Conservation (phyloP, 2,329 filamentous ascomycete species). For the Fusarium sp. region DNA sequence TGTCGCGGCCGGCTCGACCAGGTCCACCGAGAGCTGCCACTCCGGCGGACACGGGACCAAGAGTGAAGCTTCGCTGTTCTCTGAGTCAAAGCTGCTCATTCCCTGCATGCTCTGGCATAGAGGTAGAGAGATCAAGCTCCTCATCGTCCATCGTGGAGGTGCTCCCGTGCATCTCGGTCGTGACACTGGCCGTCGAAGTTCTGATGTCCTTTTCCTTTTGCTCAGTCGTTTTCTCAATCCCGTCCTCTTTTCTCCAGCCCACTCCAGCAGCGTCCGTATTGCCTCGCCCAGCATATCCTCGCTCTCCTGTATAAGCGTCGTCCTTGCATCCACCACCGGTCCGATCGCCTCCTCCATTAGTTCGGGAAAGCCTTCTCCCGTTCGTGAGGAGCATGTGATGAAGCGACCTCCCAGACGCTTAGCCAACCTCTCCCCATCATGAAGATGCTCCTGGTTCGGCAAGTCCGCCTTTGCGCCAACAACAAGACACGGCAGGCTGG, state of each 20-base stretch:
- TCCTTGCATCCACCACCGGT: conserved; percentile 27
- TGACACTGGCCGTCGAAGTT: conserved; percentile 1
- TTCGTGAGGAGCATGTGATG: conserved; percentile 14
- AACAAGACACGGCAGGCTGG: conserved; percentile 25
- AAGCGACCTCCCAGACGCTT: conserved; percentile 21
- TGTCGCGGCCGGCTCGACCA: conserved; percentile 23
- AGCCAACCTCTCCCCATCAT: conserved; percentile 24
- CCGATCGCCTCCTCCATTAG: conserved; percentile 17
- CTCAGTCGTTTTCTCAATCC: conserved; percentile 6
- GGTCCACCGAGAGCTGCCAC: conserved; percentile 24
- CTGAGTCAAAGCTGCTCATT: not conserved
- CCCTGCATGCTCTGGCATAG: not conserved
- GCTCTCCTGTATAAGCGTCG: conserved; percentile 25
- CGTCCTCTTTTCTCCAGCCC: not conserved
- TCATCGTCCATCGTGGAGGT: conserved; percentile 31
- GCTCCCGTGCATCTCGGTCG: conserved; percentile 22
- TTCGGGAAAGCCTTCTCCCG: conserved; percentile 4
- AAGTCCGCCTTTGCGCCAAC: conserved; percentile 28
- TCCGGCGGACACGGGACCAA: conserved; percentile 23
- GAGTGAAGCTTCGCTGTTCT: conserved; percentile 16
- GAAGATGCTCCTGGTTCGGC: not conserved
- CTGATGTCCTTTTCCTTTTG: not conserved
- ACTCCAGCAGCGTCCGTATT: conserved; percentile 9
- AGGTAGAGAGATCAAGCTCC: conserved; percentile 5
- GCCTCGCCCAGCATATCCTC: conserved; percentile 24